These are phyloP conservation scores for Agrocybe pediades DNA, from an alignment of 768 basidiomycete genomes.

Conservation along the genomic window DNA sequence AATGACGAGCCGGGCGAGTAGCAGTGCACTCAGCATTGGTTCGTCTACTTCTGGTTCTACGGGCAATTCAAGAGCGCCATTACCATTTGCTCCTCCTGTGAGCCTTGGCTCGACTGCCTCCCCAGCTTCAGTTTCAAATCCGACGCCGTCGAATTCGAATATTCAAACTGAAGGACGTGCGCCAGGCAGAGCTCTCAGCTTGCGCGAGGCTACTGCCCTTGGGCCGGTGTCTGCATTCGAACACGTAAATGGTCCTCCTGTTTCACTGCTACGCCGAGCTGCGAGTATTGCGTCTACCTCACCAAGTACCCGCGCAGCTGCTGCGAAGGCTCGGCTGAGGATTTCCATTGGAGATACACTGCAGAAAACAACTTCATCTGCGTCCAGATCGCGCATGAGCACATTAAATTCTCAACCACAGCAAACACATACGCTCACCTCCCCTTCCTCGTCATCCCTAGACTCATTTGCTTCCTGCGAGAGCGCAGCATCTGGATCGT, in stretches of 20 bases:
- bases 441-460: background rate
- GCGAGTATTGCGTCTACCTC: too few species aligned
- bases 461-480: background rate
- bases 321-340: too few species aligned
- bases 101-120: background rate
- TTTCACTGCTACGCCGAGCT: too few species aligned
- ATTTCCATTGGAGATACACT: too few species aligned
- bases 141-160: background rate
- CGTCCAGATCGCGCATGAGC: too few species aligned
- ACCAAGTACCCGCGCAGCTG: too few species aligned
- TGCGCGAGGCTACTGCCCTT: background rate
- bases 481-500: background rate
- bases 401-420: too few species aligned
- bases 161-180: background rate
- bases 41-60: background rate
- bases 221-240: background rate
- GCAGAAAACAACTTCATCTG: too few species aligned
- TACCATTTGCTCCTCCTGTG: background rate
- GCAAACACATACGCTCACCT: background rate
- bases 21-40: background rate
- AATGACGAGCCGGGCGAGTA: background rate
- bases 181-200: background rate
- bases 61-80: background rate
- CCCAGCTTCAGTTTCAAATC: too few species aligned
- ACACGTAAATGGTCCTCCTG: background rate